Base-by-base conservation (phyloP, 2,329 filamentous ascomycete species). In the Emericellopsis cladophorae region DNA sequence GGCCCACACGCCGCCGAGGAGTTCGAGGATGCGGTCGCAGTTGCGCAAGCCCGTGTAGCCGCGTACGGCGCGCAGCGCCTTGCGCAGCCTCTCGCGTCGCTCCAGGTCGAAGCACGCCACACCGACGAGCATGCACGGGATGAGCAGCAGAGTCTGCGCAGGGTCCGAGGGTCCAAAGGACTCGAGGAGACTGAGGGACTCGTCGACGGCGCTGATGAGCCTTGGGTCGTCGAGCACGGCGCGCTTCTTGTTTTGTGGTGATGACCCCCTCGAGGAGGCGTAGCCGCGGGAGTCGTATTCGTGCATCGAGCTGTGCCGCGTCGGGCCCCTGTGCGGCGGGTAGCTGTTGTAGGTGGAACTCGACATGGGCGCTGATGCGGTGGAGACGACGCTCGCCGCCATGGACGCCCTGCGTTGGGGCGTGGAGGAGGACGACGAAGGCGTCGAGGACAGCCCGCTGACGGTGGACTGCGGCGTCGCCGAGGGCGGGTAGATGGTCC, bases 21-120 rank as follows among this genome's bases (percentile, higher is more conserved):
- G 55, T 44, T 74, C 61, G 14, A 60, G 46, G 4, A 71, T 70
- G 11, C 68, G 64, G 46, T 78, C 70, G 23, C 72, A 70, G 49
- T 78, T 79, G 21, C 70, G 65, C 23, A 80, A 61, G 4, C 75
- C 74, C 0, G 74, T 80, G 48, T 80, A 81, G 1, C 66, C 68
- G 33, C 70, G 67, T 6, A 79, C 66, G 0, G 62, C 63, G 35
- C 59, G 61, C 39, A 80, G 54, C 1, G 72, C 68, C 2, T 57
- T 56, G 4, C 69, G 61, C 7, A 79, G 59, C 11, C 71, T 63
- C n/a, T 68, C 62, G 39, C 72, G 70, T 46, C 79, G 72, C 2
- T 54, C 46, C 1, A 62, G 57, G 2, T 68, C 63, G 48, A 79
- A 78, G 44, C 71, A 74, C 0, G 74, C 70, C n/a, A 72, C 74